A percentile compares a stretch with the other conserved stretches of the same genome.
Evolutionary conservation across 2,329 filamentous ascomycete species (phyloP).

Genomic region (Colletotrichum salicis): DNA sequence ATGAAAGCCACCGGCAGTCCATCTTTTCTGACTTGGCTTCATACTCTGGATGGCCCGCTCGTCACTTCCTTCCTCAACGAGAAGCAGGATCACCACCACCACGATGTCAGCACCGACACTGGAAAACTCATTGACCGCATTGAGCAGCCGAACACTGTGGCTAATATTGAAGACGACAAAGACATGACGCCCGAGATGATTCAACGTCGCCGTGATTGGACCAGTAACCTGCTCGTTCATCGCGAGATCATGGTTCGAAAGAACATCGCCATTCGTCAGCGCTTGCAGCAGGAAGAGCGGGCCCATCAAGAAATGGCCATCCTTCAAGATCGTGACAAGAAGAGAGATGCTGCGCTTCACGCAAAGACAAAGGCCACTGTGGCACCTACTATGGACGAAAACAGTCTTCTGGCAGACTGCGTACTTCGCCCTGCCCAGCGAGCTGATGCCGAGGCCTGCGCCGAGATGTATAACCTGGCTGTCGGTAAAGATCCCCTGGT

Average conservation of each 20-base stretch:
- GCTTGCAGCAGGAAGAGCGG: neutral
- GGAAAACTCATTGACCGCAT: constrained; percentile 48
- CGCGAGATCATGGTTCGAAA: constrained; percentile 20
- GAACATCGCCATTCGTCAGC: constrained; percentile 8
- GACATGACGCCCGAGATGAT: constrained; percentile 14
- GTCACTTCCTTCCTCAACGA: neutral
- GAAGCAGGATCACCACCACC: constrained; percentile 37
- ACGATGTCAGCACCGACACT: constrained; percentile 51
- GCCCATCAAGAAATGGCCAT: neutral
- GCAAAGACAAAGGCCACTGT: neutral
- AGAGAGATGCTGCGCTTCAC: no score
- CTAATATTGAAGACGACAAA: constrained; percentile 29
- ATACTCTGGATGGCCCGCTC: neutral
- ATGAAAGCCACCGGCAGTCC: neutral
- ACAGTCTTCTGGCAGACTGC: constrained; percentile 39
- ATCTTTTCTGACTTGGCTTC: constrained; percentile 8
- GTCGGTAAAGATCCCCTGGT: constrained; percentile 1
- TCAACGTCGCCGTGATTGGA: constrained; percentile 39
- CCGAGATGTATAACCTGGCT: constrained; percentile 56
- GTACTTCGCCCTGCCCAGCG: constrained; percentile 54
- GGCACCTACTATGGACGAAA: neutral
- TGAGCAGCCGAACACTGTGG: constrained; percentile 45
- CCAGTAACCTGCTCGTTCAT: constrained; percentile 32
- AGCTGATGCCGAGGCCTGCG: constrained; percentile 52
- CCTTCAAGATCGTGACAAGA: neutral